Conservation (phyloP, 495 filamentous ascomycete species). For the Sordaria brevicollis region DNA sequence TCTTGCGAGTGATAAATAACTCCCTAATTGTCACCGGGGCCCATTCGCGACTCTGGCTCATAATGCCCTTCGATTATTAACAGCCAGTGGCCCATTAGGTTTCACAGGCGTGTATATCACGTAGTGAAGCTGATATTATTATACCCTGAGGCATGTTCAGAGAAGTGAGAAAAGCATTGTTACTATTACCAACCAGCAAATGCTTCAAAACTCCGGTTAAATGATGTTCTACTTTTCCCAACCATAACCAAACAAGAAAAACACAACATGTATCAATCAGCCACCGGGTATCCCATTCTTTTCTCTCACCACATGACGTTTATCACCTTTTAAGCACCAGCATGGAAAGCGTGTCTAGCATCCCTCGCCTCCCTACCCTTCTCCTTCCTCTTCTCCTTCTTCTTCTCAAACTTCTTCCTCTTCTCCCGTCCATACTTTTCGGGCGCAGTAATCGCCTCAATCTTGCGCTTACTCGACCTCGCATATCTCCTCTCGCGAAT, state of each 20-base stretch:
- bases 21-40: not conserved
- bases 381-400: slow-evolving; percentile 73
- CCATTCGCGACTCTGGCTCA: not conserved
- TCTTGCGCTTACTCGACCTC: slow-evolving; percentile 69
- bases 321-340: not conserved
- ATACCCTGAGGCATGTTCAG: not conserved
- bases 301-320: not conserved
- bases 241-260: not conserved
- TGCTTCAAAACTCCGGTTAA: not conserved
- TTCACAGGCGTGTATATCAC: not conserved
- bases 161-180: not conserved
- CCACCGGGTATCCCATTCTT: not conserved
- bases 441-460: slow-evolving; percentile 73
- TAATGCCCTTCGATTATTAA: not conserved
- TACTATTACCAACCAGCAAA: not conserved
- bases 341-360: slow-evolving; percentile 33
- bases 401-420: slow-evolving; percentile 74
- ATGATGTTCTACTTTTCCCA: not conserved
- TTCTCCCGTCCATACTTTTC: slow-evolving; percentile 71
- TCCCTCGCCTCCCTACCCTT: slow-evolving; percentile 58
- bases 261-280: not conserved
- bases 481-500: slow-evolving; percentile 60
- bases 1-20: not conserved
- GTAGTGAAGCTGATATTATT: not conserved
- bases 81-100: not conserved